These are phyloP conservation scores for Alternaria arborescens DNA, from an alignment of 2,329 filamentous ascomycete species.

Conservation along the genomic window DNA sequence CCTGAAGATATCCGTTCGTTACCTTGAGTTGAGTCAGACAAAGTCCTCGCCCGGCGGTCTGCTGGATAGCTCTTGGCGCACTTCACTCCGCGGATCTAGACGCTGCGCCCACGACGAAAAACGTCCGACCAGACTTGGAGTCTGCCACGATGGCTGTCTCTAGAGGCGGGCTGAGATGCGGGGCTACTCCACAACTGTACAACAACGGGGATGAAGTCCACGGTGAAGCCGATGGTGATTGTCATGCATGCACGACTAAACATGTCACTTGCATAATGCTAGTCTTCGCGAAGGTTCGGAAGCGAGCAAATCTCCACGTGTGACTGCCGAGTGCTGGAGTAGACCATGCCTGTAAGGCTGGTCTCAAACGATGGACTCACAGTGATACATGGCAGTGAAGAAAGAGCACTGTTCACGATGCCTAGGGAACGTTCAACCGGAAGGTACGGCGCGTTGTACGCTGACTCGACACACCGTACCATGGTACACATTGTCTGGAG, in stretches of 20 bases:
- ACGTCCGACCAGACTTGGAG: constrained; percentile 8
- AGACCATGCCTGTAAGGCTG: neutral
- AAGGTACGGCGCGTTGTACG: constrained; percentile 4
- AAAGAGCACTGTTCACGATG: neutral
- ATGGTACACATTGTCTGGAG: neutral
- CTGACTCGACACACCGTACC: constrained; percentile 6
- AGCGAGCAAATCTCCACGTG: constrained; percentile 7
- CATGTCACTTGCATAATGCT: constrained; percentile 12
- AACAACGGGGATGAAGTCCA: constrained; percentile 2
- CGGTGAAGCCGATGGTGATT: constrained; percentile 3
- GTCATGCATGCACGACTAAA: constrained; percentile 5
- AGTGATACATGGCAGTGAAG: neutral
- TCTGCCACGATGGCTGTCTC: constrained; percentile 10
- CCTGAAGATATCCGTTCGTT: neutral
- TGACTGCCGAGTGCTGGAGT: neutral
- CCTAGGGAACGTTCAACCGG: neutral
- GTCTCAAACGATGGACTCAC: neutral
- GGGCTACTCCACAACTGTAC: constrained; percentile 10
- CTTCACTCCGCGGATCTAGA: constrained; percentile 3
- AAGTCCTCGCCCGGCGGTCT: neutral
- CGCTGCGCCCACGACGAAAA: constrained; percentile 4
- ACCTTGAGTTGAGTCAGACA: neutral
- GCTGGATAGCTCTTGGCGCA: constrained; percentile 1
- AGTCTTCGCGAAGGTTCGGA: constrained; percentile 7
- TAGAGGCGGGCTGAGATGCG: constrained; percentile 15